phyloP scores from a whole-genome alignment of 768 basidiomycete genomes.

The Boletales sp. region DNA sequence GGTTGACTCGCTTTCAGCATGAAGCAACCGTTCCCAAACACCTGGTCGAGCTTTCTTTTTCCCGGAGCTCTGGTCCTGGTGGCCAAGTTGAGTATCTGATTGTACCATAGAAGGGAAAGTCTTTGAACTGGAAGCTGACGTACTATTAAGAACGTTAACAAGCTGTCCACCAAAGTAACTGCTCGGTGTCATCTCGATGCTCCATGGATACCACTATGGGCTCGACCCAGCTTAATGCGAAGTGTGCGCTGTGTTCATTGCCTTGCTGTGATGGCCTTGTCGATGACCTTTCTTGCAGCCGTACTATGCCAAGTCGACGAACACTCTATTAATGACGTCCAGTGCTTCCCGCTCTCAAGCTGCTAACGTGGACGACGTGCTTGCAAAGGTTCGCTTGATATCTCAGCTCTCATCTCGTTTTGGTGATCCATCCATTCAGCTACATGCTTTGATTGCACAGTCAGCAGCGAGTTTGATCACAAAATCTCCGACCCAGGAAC shows the following conservation, averaged over 20 bases:
- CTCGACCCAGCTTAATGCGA: conserved; percentile 41
- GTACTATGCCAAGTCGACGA: conserved; percentile 62
- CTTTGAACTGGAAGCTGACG: not conserved
- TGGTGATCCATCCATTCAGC: conserved; percentile 8
- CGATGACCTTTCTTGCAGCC: conserved; percentile 38
- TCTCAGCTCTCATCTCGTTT: not conserved
- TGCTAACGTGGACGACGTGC: conserved; percentile 69
- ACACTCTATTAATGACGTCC: conserved; percentile 67
- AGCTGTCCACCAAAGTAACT: conserved; percentile 81
- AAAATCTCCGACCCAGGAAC: conserved; percentile 21
- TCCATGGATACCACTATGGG: conserved; percentile 71
- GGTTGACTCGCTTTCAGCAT: conserved; percentile 50
- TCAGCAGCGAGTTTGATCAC: conserved; percentile 23
- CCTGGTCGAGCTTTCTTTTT: conserved; percentile 61
- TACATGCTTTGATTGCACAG: conserved; percentile 23
- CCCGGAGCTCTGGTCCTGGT: conserved; percentile 81
- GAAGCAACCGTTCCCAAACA: conserved; percentile 42
- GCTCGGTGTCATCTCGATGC: conserved; percentile 55
- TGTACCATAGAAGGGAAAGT: not conserved
- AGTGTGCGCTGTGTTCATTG: conserved; percentile 39
- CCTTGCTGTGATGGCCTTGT: not conserved
- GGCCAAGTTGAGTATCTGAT: conserved; percentile 56
- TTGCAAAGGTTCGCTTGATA: conserved; percentile 48
- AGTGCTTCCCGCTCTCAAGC: conserved; percentile 71
- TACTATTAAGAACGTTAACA: conserved; percentile 73